Evolutionary conservation across 2,329 filamentous ascomycete species (phyloP).

Genomic region (Cladobotryum mycophilum): DNA sequence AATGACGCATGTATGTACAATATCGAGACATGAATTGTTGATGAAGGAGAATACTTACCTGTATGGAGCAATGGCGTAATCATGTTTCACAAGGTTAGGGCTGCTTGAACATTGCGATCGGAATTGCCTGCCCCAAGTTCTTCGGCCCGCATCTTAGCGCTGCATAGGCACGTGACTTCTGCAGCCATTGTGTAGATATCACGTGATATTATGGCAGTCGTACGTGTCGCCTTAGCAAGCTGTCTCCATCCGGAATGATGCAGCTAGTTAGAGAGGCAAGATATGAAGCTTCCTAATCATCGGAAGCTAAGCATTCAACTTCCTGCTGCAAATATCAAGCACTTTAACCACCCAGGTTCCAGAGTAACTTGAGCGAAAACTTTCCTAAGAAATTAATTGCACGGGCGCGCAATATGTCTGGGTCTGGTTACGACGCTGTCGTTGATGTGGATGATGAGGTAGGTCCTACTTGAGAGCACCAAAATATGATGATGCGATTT

Average conservation of each 20-base stretch:
- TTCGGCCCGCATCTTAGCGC: too few species aligned
- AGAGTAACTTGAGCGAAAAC: background rate
- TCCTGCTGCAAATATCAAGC: background rate
- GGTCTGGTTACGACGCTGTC: slow-evolving; percentile 92
- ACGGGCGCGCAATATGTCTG: slow-evolving; percentile 53
- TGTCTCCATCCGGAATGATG: background rate
- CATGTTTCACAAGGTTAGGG: too few species aligned
- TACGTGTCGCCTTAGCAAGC: background rate
- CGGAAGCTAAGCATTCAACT: background rate
- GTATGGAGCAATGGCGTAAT: too few species aligned
- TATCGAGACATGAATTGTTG: too few species aligned
- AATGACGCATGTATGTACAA: too few species aligned
- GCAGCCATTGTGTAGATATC: background rate
- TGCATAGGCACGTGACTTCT: too few species aligned
- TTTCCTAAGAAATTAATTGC: too few species aligned
- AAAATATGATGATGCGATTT: background rate
- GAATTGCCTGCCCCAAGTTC: too few species aligned
- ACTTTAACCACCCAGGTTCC: background rate
- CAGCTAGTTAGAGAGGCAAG: background rate
- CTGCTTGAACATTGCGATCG: too few species aligned
- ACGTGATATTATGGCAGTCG: slow-evolving; percentile 5
- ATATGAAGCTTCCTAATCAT: background rate
- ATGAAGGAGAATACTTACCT: too few species aligned
- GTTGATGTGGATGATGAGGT: slow-evolving; percentile 97
- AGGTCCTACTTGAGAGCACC: slow-evolving; percentile 11